Evolutionary conservation across 2,329 filamentous ascomycete species (phyloP).

Genomic region (Escovopsis weberi): DNA sequence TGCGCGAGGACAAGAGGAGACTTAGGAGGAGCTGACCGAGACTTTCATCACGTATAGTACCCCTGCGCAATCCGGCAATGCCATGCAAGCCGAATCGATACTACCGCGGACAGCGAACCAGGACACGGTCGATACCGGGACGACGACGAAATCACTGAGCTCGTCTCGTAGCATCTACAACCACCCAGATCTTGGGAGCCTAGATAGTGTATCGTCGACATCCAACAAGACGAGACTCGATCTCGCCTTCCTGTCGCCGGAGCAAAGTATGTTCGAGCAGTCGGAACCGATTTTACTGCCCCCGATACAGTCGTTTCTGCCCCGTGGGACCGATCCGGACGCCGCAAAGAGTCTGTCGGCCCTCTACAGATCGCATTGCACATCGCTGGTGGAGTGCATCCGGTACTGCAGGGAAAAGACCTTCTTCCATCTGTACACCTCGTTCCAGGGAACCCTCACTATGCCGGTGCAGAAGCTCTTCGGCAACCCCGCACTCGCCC

Average conservation of each 20-base stretch:
- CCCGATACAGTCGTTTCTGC: constrained; percentile 70
- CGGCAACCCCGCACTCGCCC: constrained; percentile 61
- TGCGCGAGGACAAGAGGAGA: neutral
- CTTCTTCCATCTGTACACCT: constrained; percentile 87
- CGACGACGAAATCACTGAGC: constrained; percentile 7
- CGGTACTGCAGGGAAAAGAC: constrained; percentile 94
- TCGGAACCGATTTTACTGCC: constrained; percentile 67
- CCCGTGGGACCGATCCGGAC: constrained; percentile 68
- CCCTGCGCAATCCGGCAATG: constrained; percentile 15
- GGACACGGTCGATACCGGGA: constrained; percentile 5
- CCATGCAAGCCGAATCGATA: constrained; percentile 13
- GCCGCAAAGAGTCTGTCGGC: constrained; percentile 74
- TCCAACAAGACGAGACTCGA: constrained; percentile 42
- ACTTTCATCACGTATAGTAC: constrained; percentile 10
- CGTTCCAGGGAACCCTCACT: constrained; percentile 90
- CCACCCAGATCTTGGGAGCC: constrained; percentile 37
- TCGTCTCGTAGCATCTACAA: constrained; percentile 40
- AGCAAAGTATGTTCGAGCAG: constrained; percentile 37
- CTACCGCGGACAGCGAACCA: constrained; percentile 16
- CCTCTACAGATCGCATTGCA: constrained; percentile 87
- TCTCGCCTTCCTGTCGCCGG: constrained; percentile 45
- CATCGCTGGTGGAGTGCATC: constrained; percentile 87
- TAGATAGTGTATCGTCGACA: constrained; percentile 44
- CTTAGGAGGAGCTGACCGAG: neutral
- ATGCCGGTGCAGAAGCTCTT: constrained; percentile 93